Evolutionary conservation across 192 early-diverging fungal genomes (phyloP).

Genomic region (Umbelopsis vinacea): DNA sequence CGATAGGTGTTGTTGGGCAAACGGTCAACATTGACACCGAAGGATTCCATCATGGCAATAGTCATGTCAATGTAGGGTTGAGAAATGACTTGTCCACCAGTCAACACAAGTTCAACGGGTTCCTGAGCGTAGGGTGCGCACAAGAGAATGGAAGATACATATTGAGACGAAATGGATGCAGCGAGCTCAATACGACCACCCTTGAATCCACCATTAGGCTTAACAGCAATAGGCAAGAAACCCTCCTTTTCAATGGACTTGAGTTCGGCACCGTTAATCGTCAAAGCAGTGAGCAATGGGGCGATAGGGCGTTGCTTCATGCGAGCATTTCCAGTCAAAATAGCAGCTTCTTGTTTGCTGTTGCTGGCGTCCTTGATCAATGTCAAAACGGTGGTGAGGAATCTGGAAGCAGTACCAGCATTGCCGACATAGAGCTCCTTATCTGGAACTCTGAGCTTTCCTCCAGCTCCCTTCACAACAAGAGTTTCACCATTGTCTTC

Average conservation of each 20-base stretch:
- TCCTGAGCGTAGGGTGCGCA: slow-evolving; percentile 91
- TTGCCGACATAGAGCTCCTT: slow-evolving; percentile 93
- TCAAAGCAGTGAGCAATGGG: slow-evolving; percentile 85
- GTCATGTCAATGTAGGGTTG: slow-evolving; percentile 99
- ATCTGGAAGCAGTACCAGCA: slow-evolving; percentile 96
- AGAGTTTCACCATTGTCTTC: slow-evolving; percentile 92
- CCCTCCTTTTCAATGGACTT: slow-evolving; percentile 80
- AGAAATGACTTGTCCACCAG: slow-evolving; percentile 93
- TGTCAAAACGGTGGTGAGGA: slow-evolving; percentile 87
- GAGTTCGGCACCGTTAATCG: slow-evolving; percentile 78
- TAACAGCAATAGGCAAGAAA: slow-evolving; percentile 85
- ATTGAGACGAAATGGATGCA: slow-evolving; percentile 95
- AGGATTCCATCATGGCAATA: slow-evolving; percentile 95
- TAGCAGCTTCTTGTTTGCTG: slow-evolving; percentile 43
- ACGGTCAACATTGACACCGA: slow-evolving; percentile 82
- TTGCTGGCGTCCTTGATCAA: slow-evolving; percentile 59
- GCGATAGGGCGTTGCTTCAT: slow-evolving; percentile 98
- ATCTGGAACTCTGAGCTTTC: slow-evolving; percentile 72
- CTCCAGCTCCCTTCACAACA: slow-evolving; percentile 81
- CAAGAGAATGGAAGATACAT: slow-evolving; percentile 95
- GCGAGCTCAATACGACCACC: slow-evolving; percentile 90
- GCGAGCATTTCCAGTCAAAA: slow-evolving; percentile 93
- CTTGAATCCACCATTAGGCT: slow-evolving; percentile 72
- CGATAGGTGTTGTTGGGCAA: slow-evolving; percentile 79
- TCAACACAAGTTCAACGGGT: slow-evolving; percentile 80